Evolutionary conservation across 768 basidiomycete species (phyloP).

Genomic region (Mycena galopus): DNA sequence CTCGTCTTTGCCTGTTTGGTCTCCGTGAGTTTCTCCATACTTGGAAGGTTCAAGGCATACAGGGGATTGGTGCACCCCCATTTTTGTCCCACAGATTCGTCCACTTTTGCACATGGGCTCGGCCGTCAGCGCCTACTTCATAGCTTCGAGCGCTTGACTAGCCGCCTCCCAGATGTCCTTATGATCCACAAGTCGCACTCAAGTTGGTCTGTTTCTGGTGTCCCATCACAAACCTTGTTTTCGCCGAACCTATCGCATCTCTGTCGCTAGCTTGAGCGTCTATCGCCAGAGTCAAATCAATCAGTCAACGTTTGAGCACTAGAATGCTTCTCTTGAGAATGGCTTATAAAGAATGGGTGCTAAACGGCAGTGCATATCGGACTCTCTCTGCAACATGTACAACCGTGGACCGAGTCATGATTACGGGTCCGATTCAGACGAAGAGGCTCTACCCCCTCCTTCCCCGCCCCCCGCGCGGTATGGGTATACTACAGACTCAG

Average conservation of each 20-base stretch:
- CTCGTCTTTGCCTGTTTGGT: too few relatives aligned
- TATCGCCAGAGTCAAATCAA: not conserved
- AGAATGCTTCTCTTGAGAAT: not conserved
- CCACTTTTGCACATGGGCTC: too few relatives aligned
- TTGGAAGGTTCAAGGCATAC: too few relatives aligned
- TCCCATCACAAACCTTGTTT: not conserved
- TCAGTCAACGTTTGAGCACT: slow-evolving; percentile 1
- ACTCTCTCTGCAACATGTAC: not conserved
- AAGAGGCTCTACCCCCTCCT: not conserved
- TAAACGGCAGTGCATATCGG: not conserved
- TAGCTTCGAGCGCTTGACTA: too few relatives aligned
- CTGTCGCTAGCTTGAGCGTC: not conserved
- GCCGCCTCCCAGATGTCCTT: too few relatives aligned
- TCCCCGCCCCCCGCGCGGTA: not conserved
- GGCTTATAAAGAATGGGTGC: not conserved
- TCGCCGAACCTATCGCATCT: not conserved
- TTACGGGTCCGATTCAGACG: slow-evolving; percentile 7
- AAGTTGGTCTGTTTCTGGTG: not conserved
- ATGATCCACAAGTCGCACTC: too few relatives aligned
- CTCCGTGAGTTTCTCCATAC: too few relatives aligned
- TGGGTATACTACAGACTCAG: not conserved
- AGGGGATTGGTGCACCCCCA: too few relatives aligned
- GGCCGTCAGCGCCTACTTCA: too few relatives aligned
- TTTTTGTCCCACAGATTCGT: too few relatives aligned
- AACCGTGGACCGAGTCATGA: not conserved